Conservation (phyloP, 306 rosid genomes). For the Casuarina cunninghamiana region DNA sequence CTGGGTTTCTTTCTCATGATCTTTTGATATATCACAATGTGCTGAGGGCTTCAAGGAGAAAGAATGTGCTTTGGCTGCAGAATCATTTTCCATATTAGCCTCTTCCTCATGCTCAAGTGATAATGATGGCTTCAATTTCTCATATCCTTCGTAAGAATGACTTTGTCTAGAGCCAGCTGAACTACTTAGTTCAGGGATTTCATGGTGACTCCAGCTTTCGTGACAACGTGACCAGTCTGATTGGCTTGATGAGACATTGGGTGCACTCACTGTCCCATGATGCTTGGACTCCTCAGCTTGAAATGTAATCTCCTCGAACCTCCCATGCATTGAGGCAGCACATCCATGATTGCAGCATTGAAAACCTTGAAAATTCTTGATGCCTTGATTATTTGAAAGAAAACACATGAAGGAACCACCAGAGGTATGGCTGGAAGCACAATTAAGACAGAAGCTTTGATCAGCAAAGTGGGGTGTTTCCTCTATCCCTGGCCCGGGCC, state of each 20-base stretch:
- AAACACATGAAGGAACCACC: slow-evolving; percentile 48
- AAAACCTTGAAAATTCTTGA: slow-evolving; percentile 43
- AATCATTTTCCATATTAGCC: slow-evolving; percentile 31
- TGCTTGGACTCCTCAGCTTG: slow-evolving; percentile 56
- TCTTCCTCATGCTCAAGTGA: slow-evolving; percentile 33
- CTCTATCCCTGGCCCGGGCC: slow-evolving; percentile 53
- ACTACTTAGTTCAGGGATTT: slow-evolving; percentile 68
- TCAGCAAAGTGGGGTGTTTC: slow-evolving; percentile 56
- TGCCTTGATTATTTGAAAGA: slow-evolving; percentile 37
- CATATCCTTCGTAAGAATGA: slow-evolving; percentile 62
- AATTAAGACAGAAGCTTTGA: slow-evolving; percentile 56
- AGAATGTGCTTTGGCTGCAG: slow-evolving; percentile 21
- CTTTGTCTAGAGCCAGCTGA: slow-evolving; percentile 64
- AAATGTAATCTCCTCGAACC: slow-evolving; percentile 83
- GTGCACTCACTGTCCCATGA: slow-evolving; percentile 33
- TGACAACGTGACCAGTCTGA: slow-evolving; percentile 39
- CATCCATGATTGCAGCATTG: slow-evolving; percentile 60
- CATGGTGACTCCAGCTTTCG: slow-evolving; percentile 60
- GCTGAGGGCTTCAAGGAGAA: slow-evolving; percentile 34
- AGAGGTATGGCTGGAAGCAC: slow-evolving; percentile 56
- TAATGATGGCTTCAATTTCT: slow-evolving; percentile 38
- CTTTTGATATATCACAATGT: slow-evolving; percentile 34
- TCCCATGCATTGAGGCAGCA: slow-evolving; percentile 73
- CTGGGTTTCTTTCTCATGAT: slow-evolving; percentile 42
- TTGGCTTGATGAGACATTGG: slow-evolving; percentile 31